A percentile compares a stretch with the other conserved stretches of the same genome.
Evolutionary conservation across 208 protist species (phyloP).

Genomic region (Eutreptiella sp.): DNA sequence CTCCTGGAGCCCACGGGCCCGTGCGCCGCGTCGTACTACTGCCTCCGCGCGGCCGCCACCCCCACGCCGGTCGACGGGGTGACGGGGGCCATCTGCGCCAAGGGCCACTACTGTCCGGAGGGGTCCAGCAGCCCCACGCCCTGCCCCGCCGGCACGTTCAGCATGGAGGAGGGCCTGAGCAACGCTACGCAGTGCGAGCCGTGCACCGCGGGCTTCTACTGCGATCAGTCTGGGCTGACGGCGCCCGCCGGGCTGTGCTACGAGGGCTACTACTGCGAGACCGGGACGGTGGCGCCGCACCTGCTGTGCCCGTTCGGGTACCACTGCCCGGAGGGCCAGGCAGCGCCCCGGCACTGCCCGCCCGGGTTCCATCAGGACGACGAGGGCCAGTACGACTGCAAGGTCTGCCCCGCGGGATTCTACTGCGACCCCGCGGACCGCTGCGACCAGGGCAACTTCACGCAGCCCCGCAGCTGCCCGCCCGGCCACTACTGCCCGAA

Average conservation of each 20-base stretch:
- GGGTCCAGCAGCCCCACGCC: slow-evolving; percentile 17
- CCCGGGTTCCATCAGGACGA: slow-evolving; percentile 23
- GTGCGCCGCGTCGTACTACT: slow-evolving; percentile 36
- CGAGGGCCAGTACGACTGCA: slow-evolving; percentile 19
- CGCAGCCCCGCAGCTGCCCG: slow-evolving; percentile 18
- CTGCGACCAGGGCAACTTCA: slow-evolving; percentile 23
- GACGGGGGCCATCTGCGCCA: slow-evolving; percentile 36
- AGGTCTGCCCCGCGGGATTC: slow-evolving; percentile 24
- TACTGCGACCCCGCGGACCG: slow-evolving; percentile 17
- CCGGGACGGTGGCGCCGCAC: slow-evolving; percentile 7
- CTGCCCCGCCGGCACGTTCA: slow-evolving; percentile 19
- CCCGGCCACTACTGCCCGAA: slow-evolving; percentile 36
- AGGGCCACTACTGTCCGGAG: slow-evolving; percentile 35
- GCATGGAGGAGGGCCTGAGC: neutral
- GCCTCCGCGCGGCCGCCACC: neutral
- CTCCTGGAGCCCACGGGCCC: slow-evolving; percentile 3
- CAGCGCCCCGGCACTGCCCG: slow-evolving; percentile 17
- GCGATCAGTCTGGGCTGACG: slow-evolving; percentile 14
- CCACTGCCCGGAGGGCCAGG: slow-evolving; percentile 23
- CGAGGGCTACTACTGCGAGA: slow-evolving; percentile 33
- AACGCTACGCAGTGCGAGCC: slow-evolving; percentile 16
- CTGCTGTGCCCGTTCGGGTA: slow-evolving; percentile 15
- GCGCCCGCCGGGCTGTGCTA: slow-evolving; percentile 29
- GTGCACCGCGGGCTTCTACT: slow-evolving; percentile 31
- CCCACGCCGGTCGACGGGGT: neutral